A percentile compares a stretch with the other conserved stretches of the same genome.
Conservation (phyloP, 371 early-diverging fungal species). For the Syncephalastrum racemosum region DNA sequence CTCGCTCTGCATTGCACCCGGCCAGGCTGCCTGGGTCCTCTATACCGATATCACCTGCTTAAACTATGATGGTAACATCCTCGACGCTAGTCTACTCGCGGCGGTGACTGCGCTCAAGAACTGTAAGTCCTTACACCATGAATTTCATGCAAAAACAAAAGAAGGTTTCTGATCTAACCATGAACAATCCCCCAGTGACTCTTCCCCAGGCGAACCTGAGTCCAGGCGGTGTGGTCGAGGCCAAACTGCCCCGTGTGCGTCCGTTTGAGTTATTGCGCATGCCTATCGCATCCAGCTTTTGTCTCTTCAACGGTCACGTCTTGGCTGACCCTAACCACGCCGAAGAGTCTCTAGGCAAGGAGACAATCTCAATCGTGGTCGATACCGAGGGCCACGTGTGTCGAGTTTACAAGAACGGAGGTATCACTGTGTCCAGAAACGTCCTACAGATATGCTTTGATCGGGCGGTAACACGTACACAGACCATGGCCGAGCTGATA, state of each 20-base stretch:
- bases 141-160: constrained; percentile 1
- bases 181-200: constrained; percentile 40
- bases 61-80: constrained; percentile 87
- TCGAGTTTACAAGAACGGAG: constrained; percentile 58
- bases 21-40: constrained; percentile 87
- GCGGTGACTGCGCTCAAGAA: constrained; percentile 71
- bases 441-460: constrained; percentile 44
- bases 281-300: constrained; percentile 69
- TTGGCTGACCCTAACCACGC: constrained; percentile 77
- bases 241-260: constrained; percentile 44
- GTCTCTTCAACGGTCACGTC: constrained; percentile 60
- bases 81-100: constrained; percentile 87
- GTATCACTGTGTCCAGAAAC: constrained; percentile 34
- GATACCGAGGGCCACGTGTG: constrained; percentile 58
- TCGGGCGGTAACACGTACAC: constrained; percentile 42
- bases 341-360: constrained; percentile 65
- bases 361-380: constrained; percentile 59
- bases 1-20: constrained; percentile 78
- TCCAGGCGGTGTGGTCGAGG: constrained; percentile 48
- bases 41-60: constrained; percentile 90
- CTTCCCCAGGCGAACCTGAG: constrained; percentile 60
- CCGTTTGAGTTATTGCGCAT: constrained; percentile 51
- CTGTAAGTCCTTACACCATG: constrained; percentile 47
- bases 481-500: constrained; percentile 29
- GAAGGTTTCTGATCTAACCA: neutral